A percentile compares a stretch with the other conserved stretches of the same genome.
These are phyloP conservation scores for Bryum argenteum DNA, from an alignment of 225 moss, liverwort and hornwort species.

Conservation along the genomic window DNA sequence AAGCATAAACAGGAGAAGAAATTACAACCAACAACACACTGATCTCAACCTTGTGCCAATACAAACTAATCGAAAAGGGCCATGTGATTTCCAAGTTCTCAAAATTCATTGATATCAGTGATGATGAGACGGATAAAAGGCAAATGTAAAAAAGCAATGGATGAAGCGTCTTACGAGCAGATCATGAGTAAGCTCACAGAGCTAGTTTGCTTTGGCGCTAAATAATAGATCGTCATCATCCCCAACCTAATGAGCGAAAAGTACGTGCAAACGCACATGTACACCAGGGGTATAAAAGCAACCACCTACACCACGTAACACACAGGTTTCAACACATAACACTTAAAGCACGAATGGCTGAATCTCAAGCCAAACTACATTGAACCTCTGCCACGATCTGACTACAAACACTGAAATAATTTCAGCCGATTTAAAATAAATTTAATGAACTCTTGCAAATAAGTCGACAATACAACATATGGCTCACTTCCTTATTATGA, in stretches of 20 bases:
- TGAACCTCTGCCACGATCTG: not conserved
- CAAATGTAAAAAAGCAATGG: slow-evolving; percentile 9
- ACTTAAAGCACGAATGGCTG: slow-evolving; percentile 1
- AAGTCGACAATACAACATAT: not conserved
- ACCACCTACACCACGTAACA: slow-evolving; percentile 64
- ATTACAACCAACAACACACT: not conserved
- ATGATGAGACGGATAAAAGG: slow-evolving; percentile 9
- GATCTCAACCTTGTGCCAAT: slow-evolving; percentile 7
- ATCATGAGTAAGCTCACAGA: slow-evolving; percentile 99
- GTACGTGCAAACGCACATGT: slow-evolving; percentile 99
- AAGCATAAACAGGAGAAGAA: not conserved
- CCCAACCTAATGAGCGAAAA: slow-evolving; percentile 94
- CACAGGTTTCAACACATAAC: slow-evolving; percentile 16
- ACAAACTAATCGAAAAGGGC: slow-evolving; percentile 1
- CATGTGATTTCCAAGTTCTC: not conserved
- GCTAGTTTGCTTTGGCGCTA: slow-evolving; percentile 94
- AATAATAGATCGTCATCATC: slow-evolving; percentile 98
- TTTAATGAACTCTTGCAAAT: not conserved
- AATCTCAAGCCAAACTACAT: slow-evolving; percentile 13
- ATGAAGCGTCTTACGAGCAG: slow-evolving; percentile 85
- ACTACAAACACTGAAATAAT: slow-evolving; percentile 8
- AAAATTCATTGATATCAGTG: slow-evolving; percentile 5
- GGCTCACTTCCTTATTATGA: slow-evolving; percentile 7
- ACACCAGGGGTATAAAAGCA: slow-evolving; percentile 91
- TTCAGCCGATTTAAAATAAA: not conserved